These are phyloP conservation scores for Tolypocladium pustulatum DNA, from an alignment of 2,329 filamentous ascomycete genomes.

Conservation along the genomic window DNA sequence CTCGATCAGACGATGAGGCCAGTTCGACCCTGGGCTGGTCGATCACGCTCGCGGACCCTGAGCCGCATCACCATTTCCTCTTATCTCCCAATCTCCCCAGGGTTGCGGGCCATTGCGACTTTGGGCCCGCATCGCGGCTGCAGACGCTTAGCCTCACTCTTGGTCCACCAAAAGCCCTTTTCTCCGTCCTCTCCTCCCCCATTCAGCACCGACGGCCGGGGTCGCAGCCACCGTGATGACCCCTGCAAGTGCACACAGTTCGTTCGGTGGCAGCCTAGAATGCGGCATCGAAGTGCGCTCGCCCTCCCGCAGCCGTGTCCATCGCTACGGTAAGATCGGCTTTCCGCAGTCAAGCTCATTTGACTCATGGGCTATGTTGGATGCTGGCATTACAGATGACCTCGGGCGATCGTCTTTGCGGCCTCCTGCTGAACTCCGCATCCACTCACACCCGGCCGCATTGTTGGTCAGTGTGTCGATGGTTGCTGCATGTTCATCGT, in stretches of 20 bases:
- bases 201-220: background rate
- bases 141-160: constrained; percentile 1
- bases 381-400: background rate
- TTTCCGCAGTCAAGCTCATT: background rate
- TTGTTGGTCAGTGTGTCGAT: background rate
- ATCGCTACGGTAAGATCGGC: background rate
- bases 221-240: background rate
- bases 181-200: background rate
- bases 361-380: background rate
- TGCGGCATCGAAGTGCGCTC: background rate
- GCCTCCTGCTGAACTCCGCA: background rate
- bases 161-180: background rate
- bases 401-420: background rate
- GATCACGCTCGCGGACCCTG: background rate
- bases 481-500: background rate
- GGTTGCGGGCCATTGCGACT: background rate
- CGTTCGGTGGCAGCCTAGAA: constrained; percentile 1
- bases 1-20: background rate
- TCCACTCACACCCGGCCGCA: background rate
- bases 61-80: background rate
- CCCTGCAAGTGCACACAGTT: background rate
- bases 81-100: background rate
- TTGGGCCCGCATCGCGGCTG: background rate
- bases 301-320: background rate
- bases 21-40: background rate